These are phyloP conservation scores for Elsinoe batatas DNA, from an alignment of 2,329 filamentous ascomycete species.

Conservation along the genomic window DNA sequence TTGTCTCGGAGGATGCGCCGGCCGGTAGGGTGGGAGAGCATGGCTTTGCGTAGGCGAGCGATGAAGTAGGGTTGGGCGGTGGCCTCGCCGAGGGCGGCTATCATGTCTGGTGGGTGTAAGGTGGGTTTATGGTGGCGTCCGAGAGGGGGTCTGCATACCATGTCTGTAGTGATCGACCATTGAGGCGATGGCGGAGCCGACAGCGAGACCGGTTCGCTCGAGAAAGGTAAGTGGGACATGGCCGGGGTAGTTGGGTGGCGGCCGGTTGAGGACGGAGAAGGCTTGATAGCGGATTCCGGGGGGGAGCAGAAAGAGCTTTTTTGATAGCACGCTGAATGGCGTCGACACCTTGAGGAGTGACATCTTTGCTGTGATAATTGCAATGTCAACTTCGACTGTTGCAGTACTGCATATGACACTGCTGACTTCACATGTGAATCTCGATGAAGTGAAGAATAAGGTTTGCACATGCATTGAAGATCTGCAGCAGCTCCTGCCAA, in stretches of 20 bases:
- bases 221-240: constrained; percentile 77
- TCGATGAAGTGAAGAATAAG: not conserved
- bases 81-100: constrained; percentile 86
- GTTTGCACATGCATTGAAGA: constrained; percentile 1
- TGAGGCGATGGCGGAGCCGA: constrained; percentile 51
- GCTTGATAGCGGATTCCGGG: constrained; percentile 31
- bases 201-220: constrained; percentile 63
- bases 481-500: not conserved
- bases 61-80: constrained; percentile 95
- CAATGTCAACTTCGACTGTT: not conserved
- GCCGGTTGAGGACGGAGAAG: constrained; percentile 80
- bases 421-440: not conserved
- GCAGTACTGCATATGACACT: not conserved
- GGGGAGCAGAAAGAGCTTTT: constrained; percentile 23
- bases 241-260: constrained; percentile 77
- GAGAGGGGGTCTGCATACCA: constrained; percentile 38
- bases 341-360: not conserved
- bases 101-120: constrained; percentile 57
- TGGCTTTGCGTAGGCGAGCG: constrained; percentile 77
- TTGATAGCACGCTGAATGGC: not conserved
- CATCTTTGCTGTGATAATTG: not conserved
- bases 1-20: constrained; percentile 84
- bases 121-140: not conserved
- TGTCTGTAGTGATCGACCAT: constrained; percentile 68
- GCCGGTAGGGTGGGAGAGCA: constrained; percentile 76